Percentiles rank a stretch among this genome's conserved stretches.
Evolutionary conservation across 73 alveolate genomes (phyloP).

Genomic region (Paraurostyla sp.): DNA sequence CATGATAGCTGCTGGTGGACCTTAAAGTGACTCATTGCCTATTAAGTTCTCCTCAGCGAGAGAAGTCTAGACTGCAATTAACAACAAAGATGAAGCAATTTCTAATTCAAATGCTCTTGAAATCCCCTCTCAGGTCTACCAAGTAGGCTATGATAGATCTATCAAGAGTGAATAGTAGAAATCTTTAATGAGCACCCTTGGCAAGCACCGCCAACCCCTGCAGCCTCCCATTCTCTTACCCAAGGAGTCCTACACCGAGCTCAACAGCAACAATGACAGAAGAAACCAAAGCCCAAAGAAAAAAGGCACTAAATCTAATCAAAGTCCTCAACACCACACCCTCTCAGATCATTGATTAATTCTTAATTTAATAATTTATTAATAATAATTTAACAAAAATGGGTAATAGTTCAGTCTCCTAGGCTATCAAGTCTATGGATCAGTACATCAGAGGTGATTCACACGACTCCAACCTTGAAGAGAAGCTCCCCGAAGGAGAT

Average conservation of each 20-base stretch:
- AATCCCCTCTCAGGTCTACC: too few relatives aligned
- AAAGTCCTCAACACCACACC: too few relatives aligned
- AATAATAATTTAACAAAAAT: neutral
- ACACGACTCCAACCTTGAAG: slow-evolving; percentile 26
- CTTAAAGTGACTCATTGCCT: too few relatives aligned
- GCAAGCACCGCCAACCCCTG: too few relatives aligned
- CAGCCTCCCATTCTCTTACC: too few relatives aligned
- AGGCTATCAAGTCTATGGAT: neutral
- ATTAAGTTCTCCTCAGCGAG: too few relatives aligned
- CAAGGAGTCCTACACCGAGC: too few relatives aligned
- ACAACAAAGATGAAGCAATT: neutral
- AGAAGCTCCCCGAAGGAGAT: slow-evolving; percentile 71
- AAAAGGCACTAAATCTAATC: neutral
- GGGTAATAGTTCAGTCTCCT: neutral
- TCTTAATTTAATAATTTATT: too few relatives aligned
- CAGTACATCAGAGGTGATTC: neutral
- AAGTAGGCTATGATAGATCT: slow-evolving; percentile 13
- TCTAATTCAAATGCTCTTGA: too few relatives aligned
- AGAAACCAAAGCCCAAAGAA: neutral
- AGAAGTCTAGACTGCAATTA: too few relatives aligned
- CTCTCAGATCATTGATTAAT: too few relatives aligned
- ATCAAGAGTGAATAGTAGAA: neutral
- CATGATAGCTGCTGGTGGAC: too few relatives aligned
- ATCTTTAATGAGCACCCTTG: neutral
- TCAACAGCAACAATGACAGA: neutral